Conservation (phyloP, 352 stramenopile species). For the Phytophthora pisi region DNA sequence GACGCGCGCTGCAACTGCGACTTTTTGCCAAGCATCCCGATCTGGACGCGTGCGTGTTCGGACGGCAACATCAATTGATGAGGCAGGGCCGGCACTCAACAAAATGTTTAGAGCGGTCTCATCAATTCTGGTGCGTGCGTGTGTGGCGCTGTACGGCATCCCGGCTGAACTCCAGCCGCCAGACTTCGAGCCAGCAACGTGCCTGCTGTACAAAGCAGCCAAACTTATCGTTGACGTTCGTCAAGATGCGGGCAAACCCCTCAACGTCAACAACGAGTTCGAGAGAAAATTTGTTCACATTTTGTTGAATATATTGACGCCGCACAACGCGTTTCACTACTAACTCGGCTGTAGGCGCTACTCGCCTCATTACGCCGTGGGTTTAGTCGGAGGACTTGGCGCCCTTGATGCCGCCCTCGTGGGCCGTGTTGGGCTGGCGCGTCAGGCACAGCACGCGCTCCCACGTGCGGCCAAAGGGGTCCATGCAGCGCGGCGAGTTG, state of each 20-base stretch:
- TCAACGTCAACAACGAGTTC: background rate
- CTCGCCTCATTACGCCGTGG: constrained; percentile 8
- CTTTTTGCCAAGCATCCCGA: background rate
- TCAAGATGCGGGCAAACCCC: too few relatives aligned
- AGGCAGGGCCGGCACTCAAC: constrained; percentile 9
- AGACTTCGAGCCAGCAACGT: too few relatives aligned
- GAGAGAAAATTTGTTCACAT: constrained; percentile 11
- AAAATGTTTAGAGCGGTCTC: constrained; percentile 3
- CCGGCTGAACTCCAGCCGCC: too few relatives aligned
- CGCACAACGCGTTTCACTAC: constrained; percentile 8
- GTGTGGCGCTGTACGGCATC: too few relatives aligned
- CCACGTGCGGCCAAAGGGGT: constrained; percentile 90
- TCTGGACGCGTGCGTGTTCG: background rate
- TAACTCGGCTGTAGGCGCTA: constrained; percentile 13
- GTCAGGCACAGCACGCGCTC: constrained; percentile 96
- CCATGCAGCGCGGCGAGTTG: constrained; percentile 91
- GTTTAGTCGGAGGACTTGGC: constrained; percentile 74
- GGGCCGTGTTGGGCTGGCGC: constrained; percentile 93
- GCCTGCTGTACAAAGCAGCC: too few relatives aligned
- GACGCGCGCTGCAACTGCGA: background rate
- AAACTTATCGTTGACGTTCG: too few relatives aligned
- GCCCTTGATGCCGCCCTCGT: constrained; percentile 48
- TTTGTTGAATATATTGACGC: constrained; percentile 33
- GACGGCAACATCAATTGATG: constrained; percentile 1
- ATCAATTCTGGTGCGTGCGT: background rate